phyloP scores from a whole-genome alignment of 192 early-diverging fungal genomes.

The Funneliformis geosporum region DNA sequence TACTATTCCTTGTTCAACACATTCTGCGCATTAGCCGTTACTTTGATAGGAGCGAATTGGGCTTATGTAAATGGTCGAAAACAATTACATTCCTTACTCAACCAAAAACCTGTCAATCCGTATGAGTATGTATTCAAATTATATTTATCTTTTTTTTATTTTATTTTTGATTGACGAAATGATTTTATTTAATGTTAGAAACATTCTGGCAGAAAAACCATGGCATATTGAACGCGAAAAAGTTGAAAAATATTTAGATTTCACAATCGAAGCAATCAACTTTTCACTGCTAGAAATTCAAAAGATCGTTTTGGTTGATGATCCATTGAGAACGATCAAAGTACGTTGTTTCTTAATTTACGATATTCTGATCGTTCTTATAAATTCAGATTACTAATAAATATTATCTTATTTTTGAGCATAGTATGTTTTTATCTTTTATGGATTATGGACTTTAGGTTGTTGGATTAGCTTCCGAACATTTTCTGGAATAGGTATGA shows the following conservation, averaged over 20 bases:
- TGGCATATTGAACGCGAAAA: not conserved
- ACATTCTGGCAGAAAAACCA: not conserved
- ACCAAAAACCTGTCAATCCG: not conserved
- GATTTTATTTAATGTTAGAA: not conserved
- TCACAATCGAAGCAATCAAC: not conserved
- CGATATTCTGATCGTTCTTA: not conserved
- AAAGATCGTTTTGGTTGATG: conserved; percentile 1
- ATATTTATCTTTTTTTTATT: not conserved
- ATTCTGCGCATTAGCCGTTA: not conserved
- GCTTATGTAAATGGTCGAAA: not conserved
- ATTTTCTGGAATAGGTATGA: not conserved
- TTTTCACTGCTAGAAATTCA: not conserved
- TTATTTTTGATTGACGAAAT: not conserved
- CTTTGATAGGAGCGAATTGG: not conserved
- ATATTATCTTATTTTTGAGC: not conserved
- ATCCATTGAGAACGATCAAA: not conserved
- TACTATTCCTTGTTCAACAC: conserved; percentile 3
- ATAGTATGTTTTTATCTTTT: not conserved
- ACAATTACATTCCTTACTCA: not conserved
- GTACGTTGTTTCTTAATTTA: not conserved
- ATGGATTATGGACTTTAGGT: not conserved
- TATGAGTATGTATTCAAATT: not conserved
- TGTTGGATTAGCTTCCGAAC: not conserved
- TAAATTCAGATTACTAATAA: not conserved
- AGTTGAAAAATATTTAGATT: conserved; percentile 4